Conservation (phyloP, 2,329 filamentous ascomycete species). For the Fusarium sp. region DNA sequence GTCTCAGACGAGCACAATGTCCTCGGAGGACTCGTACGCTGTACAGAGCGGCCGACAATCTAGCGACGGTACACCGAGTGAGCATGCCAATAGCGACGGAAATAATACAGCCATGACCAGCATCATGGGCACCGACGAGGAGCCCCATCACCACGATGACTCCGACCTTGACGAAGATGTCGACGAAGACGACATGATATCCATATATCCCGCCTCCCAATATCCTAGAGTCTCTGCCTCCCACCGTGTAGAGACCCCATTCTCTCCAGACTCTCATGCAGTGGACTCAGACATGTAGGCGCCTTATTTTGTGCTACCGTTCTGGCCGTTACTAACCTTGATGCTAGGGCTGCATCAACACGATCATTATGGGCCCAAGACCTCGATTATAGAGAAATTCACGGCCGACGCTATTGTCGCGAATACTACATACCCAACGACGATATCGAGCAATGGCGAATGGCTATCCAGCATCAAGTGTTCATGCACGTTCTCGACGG, state of each 20-base stretch:
- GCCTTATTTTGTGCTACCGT: neutral
- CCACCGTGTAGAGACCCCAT: constrained; percentile 51
- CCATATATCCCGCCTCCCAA: constrained; percentile 56
- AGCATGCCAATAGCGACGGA: constrained; percentile 48
- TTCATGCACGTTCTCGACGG: constrained; percentile 64
- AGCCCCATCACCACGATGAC: constrained; percentile 41
- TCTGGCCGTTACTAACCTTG: constrained; percentile 2
- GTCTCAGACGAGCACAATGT: constrained; percentile 46
- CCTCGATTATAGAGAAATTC: constrained; percentile 68
- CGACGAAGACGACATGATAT: constrained; percentile 53
- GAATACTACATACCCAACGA: constrained; percentile 76
- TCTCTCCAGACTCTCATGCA: constrained; percentile 44
- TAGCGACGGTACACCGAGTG: constrained; percentile 49
- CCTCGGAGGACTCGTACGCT: constrained; percentile 47
- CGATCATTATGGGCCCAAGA: constrained; percentile 62
- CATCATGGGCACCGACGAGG: constrained; percentile 50
- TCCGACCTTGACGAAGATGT: constrained; percentile 43
- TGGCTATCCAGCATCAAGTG: constrained; percentile 71
- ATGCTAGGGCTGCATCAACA: constrained; percentile 55
- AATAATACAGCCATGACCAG: constrained; percentile 53
- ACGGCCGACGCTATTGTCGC: constrained; percentile 71
- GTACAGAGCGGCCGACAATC: constrained; percentile 47
- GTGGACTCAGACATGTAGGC: constrained; percentile 55
- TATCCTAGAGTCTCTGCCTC: constrained; percentile 52
- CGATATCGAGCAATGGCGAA: constrained; percentile 70